Evolutionary conservation across 148 eudicot species (phyloP), one percentile per base, ranked within the genome.

Genomic region (Rhododendron kiyosumense): DNA sequence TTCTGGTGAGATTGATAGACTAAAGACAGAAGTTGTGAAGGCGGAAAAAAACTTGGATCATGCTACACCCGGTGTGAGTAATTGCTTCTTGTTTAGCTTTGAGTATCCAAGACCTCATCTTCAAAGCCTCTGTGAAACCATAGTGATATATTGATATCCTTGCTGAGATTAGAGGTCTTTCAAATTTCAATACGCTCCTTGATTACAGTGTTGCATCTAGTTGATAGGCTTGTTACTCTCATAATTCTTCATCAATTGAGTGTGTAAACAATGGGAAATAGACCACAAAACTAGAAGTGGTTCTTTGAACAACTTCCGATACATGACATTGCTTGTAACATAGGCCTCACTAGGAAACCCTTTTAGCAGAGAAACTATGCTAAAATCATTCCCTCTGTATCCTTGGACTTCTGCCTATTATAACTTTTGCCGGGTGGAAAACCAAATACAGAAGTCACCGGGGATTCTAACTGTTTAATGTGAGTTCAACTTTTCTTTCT

Each of bases 11-110:
- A 94, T 97, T 86, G 98, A 94, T 83, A 84, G 90, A 81, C 89
- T 97, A 69, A 95, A 93, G 89, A 85, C 96, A 69, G 99, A 97
- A 84, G 93, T 95, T 80, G 89, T 92, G 83, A 97, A 97, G 90
- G 98, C 95, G 76, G 95, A 97, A 85, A 95, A 97, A 90, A 93
- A 92, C 89, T 94, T 97, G 77, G 99, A 97, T 88, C 99, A 94
- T 85, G 98, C 96, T 34, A 97, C 98, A 87, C 95, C 99, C 86
- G 98, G 98, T 90, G 99, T 95, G 88, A 93, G 99, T 94, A 85
- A 61, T 78, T 75, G 17, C 76, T 32, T 52, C 61, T n/a, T 78
- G 28, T 78, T 74, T 65, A 73, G 18, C 54, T 61, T 84, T n/a
- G 43, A 57, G 78, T 45, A 46, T 78, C 74, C 52, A 80, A 61